Evolutionary conservation across 1,284 basidiomycete genomes (phyloP), one percentile per base, ranked within the genome.

Genomic region (Sporisorium sorghi): DNA sequence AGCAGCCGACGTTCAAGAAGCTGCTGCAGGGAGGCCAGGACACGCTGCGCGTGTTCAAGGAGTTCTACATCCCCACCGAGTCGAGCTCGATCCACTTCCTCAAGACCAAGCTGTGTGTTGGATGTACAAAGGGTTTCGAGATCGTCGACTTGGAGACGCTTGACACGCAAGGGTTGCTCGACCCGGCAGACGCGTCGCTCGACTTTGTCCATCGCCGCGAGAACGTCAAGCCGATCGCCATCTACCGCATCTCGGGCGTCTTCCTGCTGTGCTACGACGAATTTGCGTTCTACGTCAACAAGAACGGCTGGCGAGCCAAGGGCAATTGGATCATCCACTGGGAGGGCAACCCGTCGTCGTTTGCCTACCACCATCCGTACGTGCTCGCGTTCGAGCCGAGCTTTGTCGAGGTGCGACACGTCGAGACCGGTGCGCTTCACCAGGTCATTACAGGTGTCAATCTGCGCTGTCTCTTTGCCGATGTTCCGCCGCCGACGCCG

Each of bases 181-280:
- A 99, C 85, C 97, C 97, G 0, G 90, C 91, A 7, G 97, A 99
- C 84, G 88, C 89, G 52, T 92, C 91, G 7, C 89, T 99, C 51
- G 95, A 98, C 78, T 98, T 99, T 87, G 93, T 98, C 30, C 88
- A 93, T 73, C 93, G 92, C 85, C 87, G 91, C 62, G 94, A 97
- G 83, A 92, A 91, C 80, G 88, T 97, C 52, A 89, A 92, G 63
- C 97, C 97, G 9, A 92, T 99, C 87, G 93, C 95, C 8, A 97
- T 99, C 71, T 99, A 96, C 85, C 89, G 96, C 53, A 93, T 99
- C 73, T 93, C 95, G 76, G 94, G 94, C 80, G 96, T 98, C 83
- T 99, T 99, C 86, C 86, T 99, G 66, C 86, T 99, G 44, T 99
- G 97, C 85, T 99, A 99, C 86, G 96, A 98, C 86, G 96, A 98